phyloP scores from a whole-genome alignment of 163 green algal genomes.

The Scenedesmus sp. region DNA sequence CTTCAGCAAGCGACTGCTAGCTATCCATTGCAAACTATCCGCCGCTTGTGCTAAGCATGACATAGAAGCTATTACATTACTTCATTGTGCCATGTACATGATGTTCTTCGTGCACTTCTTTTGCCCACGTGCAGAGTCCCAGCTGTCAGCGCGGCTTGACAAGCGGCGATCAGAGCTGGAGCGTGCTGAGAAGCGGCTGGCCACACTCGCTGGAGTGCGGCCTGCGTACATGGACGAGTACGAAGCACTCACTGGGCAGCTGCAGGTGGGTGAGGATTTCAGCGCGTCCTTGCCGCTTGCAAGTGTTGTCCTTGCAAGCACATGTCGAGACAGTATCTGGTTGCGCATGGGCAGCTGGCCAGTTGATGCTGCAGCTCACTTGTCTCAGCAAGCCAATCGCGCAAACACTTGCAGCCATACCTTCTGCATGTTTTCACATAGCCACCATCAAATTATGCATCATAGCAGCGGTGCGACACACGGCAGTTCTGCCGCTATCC shows the following conservation, averaged over 20 bases:
- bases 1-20: background rate
- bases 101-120: background rate
- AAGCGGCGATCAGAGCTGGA: constrained; percentile 83
- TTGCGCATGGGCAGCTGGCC: no score
- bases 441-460: no score
- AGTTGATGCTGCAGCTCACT: no score
- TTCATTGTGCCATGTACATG: background rate
- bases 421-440: no score
- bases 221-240: constrained; percentile 90
- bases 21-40: no score
- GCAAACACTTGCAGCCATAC: no score
- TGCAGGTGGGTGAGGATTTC: constrained; percentile 26
- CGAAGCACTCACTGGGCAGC: constrained; percentile 75
- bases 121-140: background rate
- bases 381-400: no score
- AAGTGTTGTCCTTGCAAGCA: background rate
- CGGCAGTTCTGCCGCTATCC: no score
- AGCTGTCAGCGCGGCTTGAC: constrained; percentile 75
- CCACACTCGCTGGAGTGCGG: constrained; percentile 80
- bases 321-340: no score
- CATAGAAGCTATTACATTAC: no score
- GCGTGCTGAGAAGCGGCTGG: constrained; percentile 84
- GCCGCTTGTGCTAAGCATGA: background rate
- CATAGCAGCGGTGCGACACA: no score
- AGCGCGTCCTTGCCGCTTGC: background rate